Percentiles rank a stretch among this genome's conserved stretches.
Conservation (phyloP, 345 rosid species). For the Ailanthus altissimus region DNA sequence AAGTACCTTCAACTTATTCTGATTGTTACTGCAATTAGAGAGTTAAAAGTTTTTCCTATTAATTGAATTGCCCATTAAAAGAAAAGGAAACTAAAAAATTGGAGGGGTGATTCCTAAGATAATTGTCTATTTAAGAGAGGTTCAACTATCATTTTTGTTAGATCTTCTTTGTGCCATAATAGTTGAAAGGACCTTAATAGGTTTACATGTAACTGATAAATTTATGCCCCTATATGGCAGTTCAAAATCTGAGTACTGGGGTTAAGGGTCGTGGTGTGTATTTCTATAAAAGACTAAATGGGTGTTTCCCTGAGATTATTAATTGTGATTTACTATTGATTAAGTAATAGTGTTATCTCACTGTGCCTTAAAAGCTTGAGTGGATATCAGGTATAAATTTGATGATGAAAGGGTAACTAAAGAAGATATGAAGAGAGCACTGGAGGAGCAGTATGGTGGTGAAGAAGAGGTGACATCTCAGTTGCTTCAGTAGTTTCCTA, state of each 20-base stretch:
- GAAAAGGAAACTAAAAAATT: background rate
- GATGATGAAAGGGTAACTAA: conserved; percentile 97
- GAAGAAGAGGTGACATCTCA: conserved; percentile 77
- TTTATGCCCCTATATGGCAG: background rate
- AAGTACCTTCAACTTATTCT: too few species aligned
- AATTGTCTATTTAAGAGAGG: background rate
- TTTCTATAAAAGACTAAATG: conserved; percentile 3
- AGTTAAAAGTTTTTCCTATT: background rate
- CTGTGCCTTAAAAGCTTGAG: conserved; percentile 6
- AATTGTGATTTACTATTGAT: background rate
- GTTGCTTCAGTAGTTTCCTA: background rate
- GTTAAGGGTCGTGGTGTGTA: background rate
- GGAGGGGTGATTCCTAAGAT: background rate
- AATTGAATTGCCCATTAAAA: background rate
- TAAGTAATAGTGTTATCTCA: background rate
- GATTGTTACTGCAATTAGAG: too few species aligned
- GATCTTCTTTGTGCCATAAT: background rate
- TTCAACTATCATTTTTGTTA: background rate
- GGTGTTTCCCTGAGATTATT: background rate
- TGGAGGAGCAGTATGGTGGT: conserved; percentile 99
- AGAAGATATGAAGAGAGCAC: conserved; percentile 86
- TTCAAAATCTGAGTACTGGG: background rate
- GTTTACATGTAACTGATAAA: background rate
- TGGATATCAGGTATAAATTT: conserved; percentile 78
- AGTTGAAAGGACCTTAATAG: background rate